Base-by-base conservation (phyloP, 192 early-diverging fungal genomes). In the Pilobolus umbonatus region DNA sequence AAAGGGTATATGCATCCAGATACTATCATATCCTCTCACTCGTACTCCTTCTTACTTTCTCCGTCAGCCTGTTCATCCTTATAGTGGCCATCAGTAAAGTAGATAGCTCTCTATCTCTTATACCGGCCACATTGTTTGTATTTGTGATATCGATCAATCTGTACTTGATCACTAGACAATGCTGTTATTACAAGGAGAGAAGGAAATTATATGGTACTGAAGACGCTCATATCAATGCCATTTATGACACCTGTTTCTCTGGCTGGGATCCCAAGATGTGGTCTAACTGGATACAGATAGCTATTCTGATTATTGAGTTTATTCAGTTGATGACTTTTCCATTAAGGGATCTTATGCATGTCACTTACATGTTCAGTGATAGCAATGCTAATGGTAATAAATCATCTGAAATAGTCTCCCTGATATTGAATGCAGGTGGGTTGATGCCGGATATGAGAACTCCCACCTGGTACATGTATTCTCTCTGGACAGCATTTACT, bases 301-400 rank as follows among this genome's bases (percentile, higher is more conserved):
- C 64, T 5, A 87, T 88, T 36, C 67, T 93, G 1, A 43, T 86
- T 28, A 76, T 87, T 21, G 90, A 93, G 60, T 88, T 93, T 55
- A 48, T 93, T 19, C 90, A 93, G 74, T 69, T 93, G 0, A 63
- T 89, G 43, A 85, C 86, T 8, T 93, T 89, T 44, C 88, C 88
- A 8, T 72, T 88, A 12, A 80, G 88, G 30, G 90, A 93, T 59
- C 65, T 93, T 21, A 64, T 88, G 48, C 55, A 58, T 0, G 63
- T 65, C 32, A 61, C 55, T 44, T 61, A 53, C 5, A 52, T 61
- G 28, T 48, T 54, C 7, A 30, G 14, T 28, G 42, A 14, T 29
- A 29, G 17, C 42, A 34, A 34, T 38, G 32, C 40, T 15, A 47
- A 53, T 11, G 31, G 53, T 21, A n/a, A 50, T 0, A 31, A 77